These are phyloP conservation scores for Monilinia vaccinii-corymbosi DNA, from an alignment of 2,329 filamentous ascomycete genomes.

Conservation along the genomic window DNA sequence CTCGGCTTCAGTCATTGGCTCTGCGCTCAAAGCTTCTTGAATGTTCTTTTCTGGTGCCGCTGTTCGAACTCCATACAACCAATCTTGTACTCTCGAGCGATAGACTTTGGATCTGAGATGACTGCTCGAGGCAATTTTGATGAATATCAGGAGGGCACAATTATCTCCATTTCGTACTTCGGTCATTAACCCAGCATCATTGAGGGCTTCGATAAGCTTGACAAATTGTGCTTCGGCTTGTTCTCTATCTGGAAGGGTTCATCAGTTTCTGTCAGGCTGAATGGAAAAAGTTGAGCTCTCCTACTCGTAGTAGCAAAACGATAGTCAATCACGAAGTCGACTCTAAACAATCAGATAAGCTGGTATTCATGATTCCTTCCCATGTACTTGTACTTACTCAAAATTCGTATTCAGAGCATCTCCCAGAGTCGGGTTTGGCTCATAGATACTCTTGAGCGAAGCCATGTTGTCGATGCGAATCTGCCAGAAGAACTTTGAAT, in stretches of 20 bases:
- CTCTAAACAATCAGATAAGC: conserved; percentile 36
- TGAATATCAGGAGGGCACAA: conserved; percentile 70
- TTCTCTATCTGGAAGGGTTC: conserved; percentile 44
- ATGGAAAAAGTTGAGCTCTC: neutral
- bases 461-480: conserved; percentile 18
- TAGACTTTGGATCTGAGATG: conserved; percentile 76
- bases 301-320: conserved; percentile 59
- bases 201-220: conserved; percentile 66
- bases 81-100: conserved; percentile 81
- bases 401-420: conserved; percentile 32
- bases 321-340: conserved; percentile 85
- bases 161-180: conserved; percentile 77
- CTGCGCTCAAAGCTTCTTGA: conserved; percentile 54
- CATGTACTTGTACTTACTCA: conserved; percentile 31
- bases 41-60: conserved; percentile 68
- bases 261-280: conserved; percentile 16
- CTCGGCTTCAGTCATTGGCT: conserved; percentile 82
- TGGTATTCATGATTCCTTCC: neutral
- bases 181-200: conserved; percentile 71
- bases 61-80: conserved; percentile 80
- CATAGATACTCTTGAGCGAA: conserved; percentile 21
- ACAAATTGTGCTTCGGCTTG: conserved; percentile 69
- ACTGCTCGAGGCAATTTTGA: conserved; percentile 66
- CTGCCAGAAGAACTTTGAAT: conserved; percentile 4
- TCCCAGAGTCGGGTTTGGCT: conserved; percentile 15